These are phyloP conservation scores for Globisporangium orthogonon DNA, from an alignment of 352 stramenopile genomes.

Conservation along the genomic window DNA sequence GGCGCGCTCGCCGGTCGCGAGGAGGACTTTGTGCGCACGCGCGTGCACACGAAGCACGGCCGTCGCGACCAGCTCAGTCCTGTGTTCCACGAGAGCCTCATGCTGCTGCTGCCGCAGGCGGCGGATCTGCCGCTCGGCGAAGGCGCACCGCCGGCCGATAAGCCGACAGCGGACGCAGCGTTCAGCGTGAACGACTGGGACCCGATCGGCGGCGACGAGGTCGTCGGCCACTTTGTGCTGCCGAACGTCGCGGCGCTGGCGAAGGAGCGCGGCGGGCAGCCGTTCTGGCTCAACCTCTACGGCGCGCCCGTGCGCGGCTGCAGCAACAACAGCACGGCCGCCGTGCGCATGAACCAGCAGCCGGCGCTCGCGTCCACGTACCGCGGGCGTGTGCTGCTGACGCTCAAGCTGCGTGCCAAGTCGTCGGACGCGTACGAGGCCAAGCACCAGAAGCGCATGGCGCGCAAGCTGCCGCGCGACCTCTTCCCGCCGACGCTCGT, in stretches of 20 bases:
- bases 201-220: slow-evolving; percentile 52
- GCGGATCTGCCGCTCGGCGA: slow-evolving; percentile 2
- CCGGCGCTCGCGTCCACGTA: slow-evolving; percentile 60
- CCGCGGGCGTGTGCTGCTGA: slow-evolving; percentile 65
- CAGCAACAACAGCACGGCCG: slow-evolving; percentile 34
- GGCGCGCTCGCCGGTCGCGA: slow-evolving; percentile 23
- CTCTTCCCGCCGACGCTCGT: slow-evolving; percentile 43
- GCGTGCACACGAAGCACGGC: slow-evolving; percentile 56
- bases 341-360: slow-evolving; percentile 57
- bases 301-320: slow-evolving; percentile 47
- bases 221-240: slow-evolving; percentile 49
- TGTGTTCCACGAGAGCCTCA: slow-evolving; percentile 63
- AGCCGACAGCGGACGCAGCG: slow-evolving; percentile 15
- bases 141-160: background rate
- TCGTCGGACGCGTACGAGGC: slow-evolving; percentile 57
- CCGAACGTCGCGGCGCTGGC: slow-evolving; percentile 28
- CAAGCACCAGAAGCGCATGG: slow-evolving; percentile 65
- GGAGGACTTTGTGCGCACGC: slow-evolving; percentile 45
- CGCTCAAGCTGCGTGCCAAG: slow-evolving; percentile 42
- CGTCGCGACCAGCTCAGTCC: slow-evolving; percentile 47
- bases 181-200: slow-evolving; percentile 73
- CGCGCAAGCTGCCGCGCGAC: slow-evolving; percentile 34
- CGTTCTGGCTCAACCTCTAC: slow-evolving; percentile 75
- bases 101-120: slow-evolving; percentile 33
- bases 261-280: slow-evolving; percentile 20